Percentiles rank a stretch among this genome's conserved stretches.
Conservation (phyloP, 2,329 filamentous ascomycete species). For the Microsporum canis region DNA sequence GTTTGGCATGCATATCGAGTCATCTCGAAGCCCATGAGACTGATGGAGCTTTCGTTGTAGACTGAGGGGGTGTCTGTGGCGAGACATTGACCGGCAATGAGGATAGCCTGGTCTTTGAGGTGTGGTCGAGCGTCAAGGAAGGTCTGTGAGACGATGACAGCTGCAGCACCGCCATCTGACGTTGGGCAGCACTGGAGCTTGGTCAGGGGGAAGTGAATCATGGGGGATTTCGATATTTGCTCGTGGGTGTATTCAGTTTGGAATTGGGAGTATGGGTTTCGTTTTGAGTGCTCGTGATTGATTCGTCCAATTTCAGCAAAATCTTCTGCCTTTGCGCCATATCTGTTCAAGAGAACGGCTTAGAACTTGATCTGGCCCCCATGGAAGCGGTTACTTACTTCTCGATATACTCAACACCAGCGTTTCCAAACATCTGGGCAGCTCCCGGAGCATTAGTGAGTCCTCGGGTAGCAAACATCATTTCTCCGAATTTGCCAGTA, state of each 20-base stretch:
- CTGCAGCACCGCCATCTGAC: conserved; percentile 81
- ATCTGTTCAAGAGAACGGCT: conserved; percentile 39
- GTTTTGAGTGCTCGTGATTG: conserved; percentile 83
- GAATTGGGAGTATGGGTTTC: conserved; percentile 98
- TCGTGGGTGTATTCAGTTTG: conserved; percentile 80
- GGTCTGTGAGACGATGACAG: conserved; percentile 73
- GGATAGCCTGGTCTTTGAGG: conserved; percentile 68
- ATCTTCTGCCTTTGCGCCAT: conserved; percentile 70
- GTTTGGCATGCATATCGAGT: conserved; percentile 54
- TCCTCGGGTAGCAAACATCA: conserved; percentile 76
- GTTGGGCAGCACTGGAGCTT: conserved; percentile 99
- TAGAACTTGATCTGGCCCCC: neutral
- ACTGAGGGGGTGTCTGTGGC: conserved; percentile 72
- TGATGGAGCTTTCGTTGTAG: conserved; percentile 71
- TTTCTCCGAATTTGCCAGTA: conserved; percentile 56
- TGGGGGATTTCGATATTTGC: conserved; percentile 62
- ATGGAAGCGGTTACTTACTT: conserved; percentile 45
- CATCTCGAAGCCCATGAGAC: conserved; percentile 86
- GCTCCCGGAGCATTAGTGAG: conserved; percentile 72
- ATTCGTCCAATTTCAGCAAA: conserved; percentile 90
- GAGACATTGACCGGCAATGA: conserved; percentile 77
- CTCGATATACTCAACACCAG: conserved; percentile 88
- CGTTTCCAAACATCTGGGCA: conserved; percentile 92
- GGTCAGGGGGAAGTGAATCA: conserved; percentile 77
- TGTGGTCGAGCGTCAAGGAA: conserved; percentile 81